Base-by-base conservation (phyloP, 768 basidiomycete genomes). In the Rubroboletus satanas region DNA sequence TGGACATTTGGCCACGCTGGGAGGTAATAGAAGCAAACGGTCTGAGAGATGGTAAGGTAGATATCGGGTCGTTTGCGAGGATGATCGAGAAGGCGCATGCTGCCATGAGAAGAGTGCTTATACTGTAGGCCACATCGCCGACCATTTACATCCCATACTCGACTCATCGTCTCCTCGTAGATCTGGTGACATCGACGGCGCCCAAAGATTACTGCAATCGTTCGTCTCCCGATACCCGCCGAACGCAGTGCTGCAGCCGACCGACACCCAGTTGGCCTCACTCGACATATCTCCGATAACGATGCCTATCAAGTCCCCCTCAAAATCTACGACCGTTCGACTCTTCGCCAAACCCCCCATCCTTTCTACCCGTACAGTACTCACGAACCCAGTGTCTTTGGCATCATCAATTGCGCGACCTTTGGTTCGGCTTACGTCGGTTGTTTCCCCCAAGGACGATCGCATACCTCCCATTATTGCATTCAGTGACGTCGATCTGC, bases 391-490 rank as follows among this genome's bases (percentile, higher is more conserved):
- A 0, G 23, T n/a, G 0, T 29, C 62, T 4, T 51, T 26, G 64
- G 68, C 15, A 83, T 17, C 60, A 0, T 52, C 49, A 6, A 41
- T 54, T 2, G 63, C 74, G 1, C 78, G 83, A 14, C 89, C 90
- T 4, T 69, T 93, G 31, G 87, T 96, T 21, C 84, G 90, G 21
- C 74, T 91, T 60, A 82, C 81, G 3, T 79, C 84, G 6, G 68
- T 72, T 0, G 70, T 75, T 3, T 81, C 83, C 17, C 76, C 87
- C 4, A 79, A 82, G 1, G 94, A 97, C 65, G 87, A 92, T 60
- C 66, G 79, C 23, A 85, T 97, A 7, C 90, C 93, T 0, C 93
- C 93, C 0, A 67, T 93, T 38, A 62, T 96, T 21, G 78, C 82
- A 12, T 96, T 93, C 66, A 60, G 72, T 15, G 92, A 96, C 65